A percentile compares a stretch with the other conserved stretches of the same genome.
phyloP scores from a whole-genome alignment of 768 basidiomycete species.

The Phylloporus rhodoxanthus region DNA sequence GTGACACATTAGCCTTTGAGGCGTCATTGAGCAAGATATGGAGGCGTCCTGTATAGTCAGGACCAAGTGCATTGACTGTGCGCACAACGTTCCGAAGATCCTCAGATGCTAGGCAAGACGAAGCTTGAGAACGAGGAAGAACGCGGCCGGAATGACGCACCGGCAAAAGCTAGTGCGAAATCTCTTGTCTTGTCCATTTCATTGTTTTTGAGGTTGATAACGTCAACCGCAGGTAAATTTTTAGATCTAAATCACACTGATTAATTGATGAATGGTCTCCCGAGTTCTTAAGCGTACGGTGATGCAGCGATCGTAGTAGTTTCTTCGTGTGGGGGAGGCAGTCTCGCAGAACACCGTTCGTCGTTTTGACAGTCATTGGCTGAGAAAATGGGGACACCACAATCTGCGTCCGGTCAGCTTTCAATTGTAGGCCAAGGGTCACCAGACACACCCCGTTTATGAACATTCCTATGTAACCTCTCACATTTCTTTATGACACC shows the following conservation, averaged over 20 bases:
- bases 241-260: constrained; percentile 8
- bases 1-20: constrained; percentile 24
- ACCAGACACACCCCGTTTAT: constrained; percentile 29
- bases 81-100: constrained; percentile 41
- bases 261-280: background rate
- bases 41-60: constrained; percentile 35
- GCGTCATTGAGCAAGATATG: constrained; percentile 40
- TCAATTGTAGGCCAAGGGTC: background rate
- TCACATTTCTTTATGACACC: constrained; percentile 34
- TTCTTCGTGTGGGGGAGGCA: background rate
- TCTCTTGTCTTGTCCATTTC: constrained; percentile 15
- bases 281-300: constrained; percentile 19
- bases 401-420: constrained; percentile 9
- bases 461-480: constrained; percentile 30
- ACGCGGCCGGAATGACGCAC: constrained; percentile 1
- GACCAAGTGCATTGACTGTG: constrained; percentile 38
- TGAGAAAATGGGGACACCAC: constrained; percentile 3
- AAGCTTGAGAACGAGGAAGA: background rate
- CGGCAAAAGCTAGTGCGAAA: constrained; percentile 20
- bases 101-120: constrained; percentile 33
- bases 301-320: constrained; percentile 10
- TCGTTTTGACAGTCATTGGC: constrained; percentile 3
- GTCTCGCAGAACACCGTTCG: background rate
- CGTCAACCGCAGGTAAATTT: constrained; percentile 26
- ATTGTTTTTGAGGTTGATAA: constrained; percentile 24